Percentiles rank a stretch among this genome's conserved stretches.
These are phyloP conservation scores for Torrubiellomyces zombiae DNA, from an alignment of 2,329 filamentous ascomycete genomes.

Conservation along the genomic window DNA sequence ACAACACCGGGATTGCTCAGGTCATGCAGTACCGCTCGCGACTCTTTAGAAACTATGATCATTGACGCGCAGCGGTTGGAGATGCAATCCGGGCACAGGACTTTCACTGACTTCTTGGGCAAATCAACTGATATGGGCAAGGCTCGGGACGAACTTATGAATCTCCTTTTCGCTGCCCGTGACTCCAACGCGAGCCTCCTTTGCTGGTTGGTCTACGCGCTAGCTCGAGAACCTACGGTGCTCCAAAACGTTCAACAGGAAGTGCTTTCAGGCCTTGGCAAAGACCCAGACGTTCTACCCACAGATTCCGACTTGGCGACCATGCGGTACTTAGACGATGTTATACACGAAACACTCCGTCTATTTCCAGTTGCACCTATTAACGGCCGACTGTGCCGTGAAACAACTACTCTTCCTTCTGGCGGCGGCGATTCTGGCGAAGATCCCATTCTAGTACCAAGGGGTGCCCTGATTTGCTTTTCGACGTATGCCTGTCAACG, in stretches of 20 bases:
- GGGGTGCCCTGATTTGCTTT: constrained; percentile 13
- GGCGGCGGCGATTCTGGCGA: constrained; percentile 19
- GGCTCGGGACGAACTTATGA: constrained; percentile 1
- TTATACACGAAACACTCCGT: constrained; percentile 3
- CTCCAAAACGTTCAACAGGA: constrained; percentile 2
- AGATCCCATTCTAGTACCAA: constrained; percentile 13
- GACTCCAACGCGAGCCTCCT: constrained; percentile 1
- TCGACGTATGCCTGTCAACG: constrained; percentile 15
- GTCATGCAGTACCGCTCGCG: constrained; percentile 1
- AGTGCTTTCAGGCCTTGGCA: constrained; percentile 1
- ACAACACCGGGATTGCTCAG: constrained; percentile 1
- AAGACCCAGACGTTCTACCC: too few relatives aligned
- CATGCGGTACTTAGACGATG: constrained; percentile 3
- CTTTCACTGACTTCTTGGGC: constrained; percentile 1
- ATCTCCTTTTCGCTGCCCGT: constrained; percentile 1
- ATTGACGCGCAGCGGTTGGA: constrained; percentile 1
- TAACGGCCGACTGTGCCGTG: constrained; percentile 3
- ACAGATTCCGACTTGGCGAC: constrained; percentile 1
- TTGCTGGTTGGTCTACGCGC: constrained; percentile 4
- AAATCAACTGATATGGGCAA: neutral
- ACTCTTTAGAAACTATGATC: constrained; percentile 4
- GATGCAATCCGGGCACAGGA: neutral
- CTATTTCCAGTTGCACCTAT: constrained; percentile 3
- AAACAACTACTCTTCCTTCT: constrained; percentile 14
- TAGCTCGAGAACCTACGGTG: constrained; percentile 3